phyloP scores from a whole-genome alignment of 257 asterid genomes.

The Prunella vulgaris region DNA sequence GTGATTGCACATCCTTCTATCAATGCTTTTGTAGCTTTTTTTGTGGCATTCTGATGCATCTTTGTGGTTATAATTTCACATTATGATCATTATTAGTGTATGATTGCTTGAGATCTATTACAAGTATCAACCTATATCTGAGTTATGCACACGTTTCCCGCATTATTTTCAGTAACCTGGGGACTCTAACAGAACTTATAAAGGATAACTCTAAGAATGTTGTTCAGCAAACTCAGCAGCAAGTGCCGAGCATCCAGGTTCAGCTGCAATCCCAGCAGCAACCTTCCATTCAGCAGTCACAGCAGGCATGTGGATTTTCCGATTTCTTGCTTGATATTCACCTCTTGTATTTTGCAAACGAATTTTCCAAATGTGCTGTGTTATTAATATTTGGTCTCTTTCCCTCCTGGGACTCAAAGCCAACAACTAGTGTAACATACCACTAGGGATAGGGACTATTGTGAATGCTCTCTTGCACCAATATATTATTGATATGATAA shows the following conservation, averaged over 20 bases:
- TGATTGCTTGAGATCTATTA: not conserved
- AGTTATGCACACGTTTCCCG: conserved; percentile 11
- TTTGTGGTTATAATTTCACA: conserved; percentile 2
- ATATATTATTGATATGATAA: not conserved
- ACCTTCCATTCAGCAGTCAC: conserved; percentile 61
- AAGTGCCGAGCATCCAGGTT: conserved; percentile 55
- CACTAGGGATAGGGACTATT: not conserved
- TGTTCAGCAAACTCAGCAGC: conserved; percentile 65
- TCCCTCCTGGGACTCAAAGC: conserved; percentile 8
- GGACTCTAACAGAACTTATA: conserved; percentile 64
- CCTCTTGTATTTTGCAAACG: not conserved
- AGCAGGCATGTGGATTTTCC: conserved; percentile 45
- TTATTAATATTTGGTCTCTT: not conserved
- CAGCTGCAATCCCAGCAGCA: conserved; percentile 63
- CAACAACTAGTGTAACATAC: not conserved
- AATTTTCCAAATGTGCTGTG: not conserved
- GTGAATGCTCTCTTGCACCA: not conserved
- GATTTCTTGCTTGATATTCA: conserved; percentile 3
- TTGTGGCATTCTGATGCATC: not conserved
- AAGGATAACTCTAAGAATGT: conserved; percentile 63
- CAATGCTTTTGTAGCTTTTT: not conserved
- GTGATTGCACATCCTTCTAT: not conserved
- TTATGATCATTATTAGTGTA: not conserved
- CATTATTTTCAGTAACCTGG: conserved; percentile 60
- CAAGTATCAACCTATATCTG: conserved; percentile 13